Evolutionary conservation across 1,284 basidiomycete species (phyloP), one percentile per base, ranked within the genome.

Genomic region (Trichosporon sp.): DNA sequence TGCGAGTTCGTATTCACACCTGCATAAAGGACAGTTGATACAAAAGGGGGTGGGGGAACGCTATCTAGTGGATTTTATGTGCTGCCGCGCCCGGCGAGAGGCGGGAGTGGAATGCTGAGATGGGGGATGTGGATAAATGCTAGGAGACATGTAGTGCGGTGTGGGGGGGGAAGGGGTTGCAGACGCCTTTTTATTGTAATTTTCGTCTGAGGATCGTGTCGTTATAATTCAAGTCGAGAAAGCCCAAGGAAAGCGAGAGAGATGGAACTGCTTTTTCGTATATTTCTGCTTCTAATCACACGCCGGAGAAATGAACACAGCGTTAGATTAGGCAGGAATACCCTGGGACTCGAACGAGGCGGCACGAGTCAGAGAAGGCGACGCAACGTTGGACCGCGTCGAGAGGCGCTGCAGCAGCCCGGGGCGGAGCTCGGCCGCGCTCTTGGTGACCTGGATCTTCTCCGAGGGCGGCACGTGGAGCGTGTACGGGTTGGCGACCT

Each of bases 381-480:
- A 70, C 25, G 58, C 60, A 13, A 58, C 34, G 47, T 67, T 56
- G 21, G 62, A 35, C 34, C 31, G 62, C 56, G 68, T 65, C 18
- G n/a, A 29, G 35, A 69, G 18, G 62, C 66, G 68, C 65, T 65
- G 64, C n/a, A 77, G 29, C 31, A 82, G 44, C 21, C 77, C 78
- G 23, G 81, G 81, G 66, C 81, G 73, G 62, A 81, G 66, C 64
- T 80, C 77, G 66, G 83, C 81, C n/a, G 75, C 72, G 27, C 76
- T 74, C 62, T 72, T 65, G 58, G 76, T 73, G 68, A 84, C 83
- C 58, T 75, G 71, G 70, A 77, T 75, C 74, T 76, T 79, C 74
- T 84, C 82, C 23, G 76, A 78, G 4, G 83, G 83, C 2, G 83
- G 82, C 3, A 83, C 76, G 15, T 75, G 73, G 35, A 84, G 70